Conservation (phyloP, 164 flowering plant species). For the Umbilicus rupestris region DNA sequence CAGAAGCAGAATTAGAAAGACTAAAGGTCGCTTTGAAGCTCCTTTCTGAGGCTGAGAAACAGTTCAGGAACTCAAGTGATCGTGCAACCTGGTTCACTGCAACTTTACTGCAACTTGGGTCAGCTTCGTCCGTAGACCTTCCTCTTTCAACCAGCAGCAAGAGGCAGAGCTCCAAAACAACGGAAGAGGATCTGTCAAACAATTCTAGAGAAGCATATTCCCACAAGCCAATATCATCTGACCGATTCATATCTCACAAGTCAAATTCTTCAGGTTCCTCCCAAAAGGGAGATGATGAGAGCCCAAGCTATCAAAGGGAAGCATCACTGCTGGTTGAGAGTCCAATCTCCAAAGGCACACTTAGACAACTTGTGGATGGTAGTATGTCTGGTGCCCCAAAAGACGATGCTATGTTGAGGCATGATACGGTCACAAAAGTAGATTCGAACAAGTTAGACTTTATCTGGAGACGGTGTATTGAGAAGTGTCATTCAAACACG, state of each 20-base stretch:
- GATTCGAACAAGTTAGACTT: slow-evolving; percentile 42
- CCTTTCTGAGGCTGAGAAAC: slow-evolving; percentile 96
- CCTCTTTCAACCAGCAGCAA: slow-evolving; percentile 59
- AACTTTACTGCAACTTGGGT: slow-evolving; percentile 82
- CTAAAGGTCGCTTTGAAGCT: slow-evolving; percentile 78
- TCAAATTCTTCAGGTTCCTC: slow-evolving; percentile 39
- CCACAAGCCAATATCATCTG: slow-evolving; percentile 28
- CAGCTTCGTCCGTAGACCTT: slow-evolving; percentile 48
- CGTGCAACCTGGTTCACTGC: slow-evolving; percentile 96
- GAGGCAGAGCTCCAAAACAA: slow-evolving; percentile 60
- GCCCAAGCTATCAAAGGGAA: slow-evolving; percentile 22
- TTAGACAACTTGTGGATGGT: slow-evolving; percentile 21
- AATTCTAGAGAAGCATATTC: slow-evolving; percentile 35
- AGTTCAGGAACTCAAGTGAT: slow-evolving; percentile 78
- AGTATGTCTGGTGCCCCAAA: slow-evolving; percentile 25
- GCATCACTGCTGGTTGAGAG: slow-evolving; percentile 19
- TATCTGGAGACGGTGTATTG: slow-evolving; percentile 72
- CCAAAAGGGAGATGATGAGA: slow-evolving; percentile 22
- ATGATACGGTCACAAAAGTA: too few species aligned
- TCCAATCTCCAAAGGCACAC: slow-evolving; percentile 22
- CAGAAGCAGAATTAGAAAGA: slow-evolving; percentile 66
- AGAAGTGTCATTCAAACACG: slow-evolving; percentile 84
- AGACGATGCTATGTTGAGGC: too few species aligned
- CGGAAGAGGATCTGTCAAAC: slow-evolving; percentile 50
- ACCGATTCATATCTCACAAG: slow-evolving; percentile 21